Conservation (phyloP, 2,329 filamentous ascomycete genomes). For the Fusarium caatingaense region DNA sequence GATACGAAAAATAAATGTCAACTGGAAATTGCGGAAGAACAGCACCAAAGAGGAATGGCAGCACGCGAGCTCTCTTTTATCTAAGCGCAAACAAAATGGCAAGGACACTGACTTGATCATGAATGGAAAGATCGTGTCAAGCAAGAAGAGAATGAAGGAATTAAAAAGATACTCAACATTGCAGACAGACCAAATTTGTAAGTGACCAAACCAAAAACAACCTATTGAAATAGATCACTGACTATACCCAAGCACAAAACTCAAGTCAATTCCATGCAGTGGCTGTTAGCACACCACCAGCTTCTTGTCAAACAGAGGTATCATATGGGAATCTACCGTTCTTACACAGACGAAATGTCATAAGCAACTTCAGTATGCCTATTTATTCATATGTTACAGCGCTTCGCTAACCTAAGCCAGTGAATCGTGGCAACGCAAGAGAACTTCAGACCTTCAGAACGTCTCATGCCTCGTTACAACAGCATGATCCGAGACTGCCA, state of each 20-base stretch:
- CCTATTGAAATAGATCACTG: rapidly evolving
- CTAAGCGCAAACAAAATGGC: background rate
- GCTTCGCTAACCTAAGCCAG: too few species aligned
- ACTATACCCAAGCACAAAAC: rapidly evolving
- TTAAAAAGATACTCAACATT: background rate
- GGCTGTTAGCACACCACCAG: background rate
- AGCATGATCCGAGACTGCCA: too few species aligned
- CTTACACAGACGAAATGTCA: background rate
- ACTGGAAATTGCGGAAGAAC: conserved; percentile 19
- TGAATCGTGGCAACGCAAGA: too few species aligned
- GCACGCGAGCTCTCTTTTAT: background rate
- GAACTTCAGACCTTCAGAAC: too few species aligned
- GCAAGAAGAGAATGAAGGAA: background rate
- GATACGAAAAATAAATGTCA: conserved; percentile 6
- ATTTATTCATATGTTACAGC: too few species aligned
- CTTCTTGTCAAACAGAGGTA: rapidly evolving
- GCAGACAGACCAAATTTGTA: rapidly evolving
- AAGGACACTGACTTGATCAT: rapidly evolving
- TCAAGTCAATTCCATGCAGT: rapidly evolving
- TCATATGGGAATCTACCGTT: background rate
- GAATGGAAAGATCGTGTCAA: background rate
- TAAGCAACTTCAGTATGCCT: background rate
- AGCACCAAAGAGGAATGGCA: conserved; percentile 5
- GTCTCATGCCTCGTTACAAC: too few species aligned
- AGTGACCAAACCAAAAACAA: rapidly evolving